Evolutionary conservation across 371 early-diverging fungal genomes (phyloP), one percentile per base, ranked within the genome.

Genomic region (Rhizopus sp.): DNA sequence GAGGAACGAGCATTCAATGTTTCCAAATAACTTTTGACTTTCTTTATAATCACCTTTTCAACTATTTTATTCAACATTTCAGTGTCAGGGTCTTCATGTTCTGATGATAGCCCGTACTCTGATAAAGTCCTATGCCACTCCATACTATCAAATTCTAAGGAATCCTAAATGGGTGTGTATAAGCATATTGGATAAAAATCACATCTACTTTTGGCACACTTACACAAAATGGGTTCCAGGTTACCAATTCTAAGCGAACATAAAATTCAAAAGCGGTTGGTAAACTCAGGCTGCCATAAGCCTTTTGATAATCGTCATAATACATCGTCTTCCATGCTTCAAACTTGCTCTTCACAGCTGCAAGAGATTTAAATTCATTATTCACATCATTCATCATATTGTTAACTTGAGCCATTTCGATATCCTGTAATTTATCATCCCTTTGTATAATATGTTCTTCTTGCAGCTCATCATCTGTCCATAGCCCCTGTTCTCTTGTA

Each of bases 231-330:
- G 85, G 83, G 58, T 85, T 76, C 87, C 86, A 87, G 1, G 77
- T 59, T 7, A 86, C 70, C 3, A 87, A 60, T 53, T 90, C 88
- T 32, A 75, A 74, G 5, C 90, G 83, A 2, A 90, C 71, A 61
- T 77, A 85, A 51, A 90, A 81, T 55, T 87, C 88, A 68, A 88
- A 87, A 2, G 87, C 87, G 8, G 82, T 82, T 0, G 88, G 86
- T 52, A 90, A 56, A 53, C 88, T 80, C 2, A 88, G 68, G 3
- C 82, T 82, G 5, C 90, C 90, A 64, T 82, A 90, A 0, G 88
- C 88, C 47, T 88, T 83, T 39, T 71, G 68, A 62, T 90, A 90
- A 44, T 90, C 90, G 33, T 80, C 83, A 30, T 73, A 73, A 45
- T 79, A 86, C 3, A 76, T 66, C 0, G 72, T 66, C 49, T 85